These are phyloP conservation scores for Entomortierella parvispora DNA, from an alignment of 192 early-diverging fungal species.

Conservation along the genomic window DNA sequence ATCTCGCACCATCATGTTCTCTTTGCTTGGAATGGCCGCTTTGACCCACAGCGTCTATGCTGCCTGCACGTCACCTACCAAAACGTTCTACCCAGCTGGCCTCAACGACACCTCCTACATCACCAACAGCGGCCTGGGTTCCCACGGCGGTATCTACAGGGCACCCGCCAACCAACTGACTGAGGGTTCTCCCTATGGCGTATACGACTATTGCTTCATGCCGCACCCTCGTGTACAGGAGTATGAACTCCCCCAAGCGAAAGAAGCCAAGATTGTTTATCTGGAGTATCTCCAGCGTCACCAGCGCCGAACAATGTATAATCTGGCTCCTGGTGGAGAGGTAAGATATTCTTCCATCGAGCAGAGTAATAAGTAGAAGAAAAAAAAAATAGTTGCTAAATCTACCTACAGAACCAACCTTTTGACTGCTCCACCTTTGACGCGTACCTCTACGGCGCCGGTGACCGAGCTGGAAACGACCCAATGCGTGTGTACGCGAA, in stretches of 20 bases:
- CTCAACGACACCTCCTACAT: slow-evolving; percentile 2
- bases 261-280: slow-evolving; percentile 5
- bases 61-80: slow-evolving; percentile 1
- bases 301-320: slow-evolving; percentile 2
- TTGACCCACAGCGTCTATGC: slow-evolving; percentile 1
- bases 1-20: neutral
- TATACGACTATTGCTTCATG: slow-evolving; percentile 5
- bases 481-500: neutral
- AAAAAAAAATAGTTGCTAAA: neutral
- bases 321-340: slow-evolving; percentile 6
- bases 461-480: slow-evolving; percentile 1
- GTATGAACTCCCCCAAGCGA: slow-evolving; percentile 2
- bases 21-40: neutral
- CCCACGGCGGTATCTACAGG: neutral
- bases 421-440: slow-evolving; percentile 7
- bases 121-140: slow-evolving; percentile 2
- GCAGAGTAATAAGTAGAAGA: neutral
- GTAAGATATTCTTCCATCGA: neutral
- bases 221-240: slow-evolving; percentile 9
- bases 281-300: slow-evolving; percentile 6
- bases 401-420: slow-evolving; percentile 4
- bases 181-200: slow-evolving; percentile 2
- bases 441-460: slow-evolving; percentile 4
- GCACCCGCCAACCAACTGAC: slow-evolving; percentile 1
- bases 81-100: slow-evolving; percentile 7